Percentiles rank a stretch among this genome's conserved stretches.
Conservation (phyloP, 202 grass and related monocot species). For the Carex arenaria region DNA sequence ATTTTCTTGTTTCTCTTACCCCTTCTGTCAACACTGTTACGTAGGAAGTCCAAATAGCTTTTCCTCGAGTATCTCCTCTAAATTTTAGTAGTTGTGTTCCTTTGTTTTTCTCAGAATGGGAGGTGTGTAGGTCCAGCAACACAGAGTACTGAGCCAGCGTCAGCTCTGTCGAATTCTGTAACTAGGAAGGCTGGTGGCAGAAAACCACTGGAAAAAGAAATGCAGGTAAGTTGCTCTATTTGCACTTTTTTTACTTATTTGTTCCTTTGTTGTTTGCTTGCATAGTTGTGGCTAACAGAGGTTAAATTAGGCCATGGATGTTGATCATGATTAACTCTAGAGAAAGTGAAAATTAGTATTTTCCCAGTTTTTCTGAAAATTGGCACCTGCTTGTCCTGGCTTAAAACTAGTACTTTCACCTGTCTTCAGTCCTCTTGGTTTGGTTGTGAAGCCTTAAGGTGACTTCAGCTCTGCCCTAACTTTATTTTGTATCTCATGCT, state of each 20-base stretch:
- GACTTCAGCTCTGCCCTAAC: background rate
- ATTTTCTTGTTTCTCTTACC: background rate
- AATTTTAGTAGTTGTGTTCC: background rate
- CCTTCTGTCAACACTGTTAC: background rate
- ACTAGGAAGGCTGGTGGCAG: slow-evolving; percentile 90
- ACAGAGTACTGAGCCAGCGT: slow-evolving; percentile 45
- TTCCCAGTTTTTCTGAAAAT: background rate
- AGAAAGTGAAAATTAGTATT: background rate
- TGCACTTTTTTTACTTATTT: background rate
- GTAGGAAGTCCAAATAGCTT: background rate
- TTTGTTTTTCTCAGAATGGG: slow-evolving; percentile 58
- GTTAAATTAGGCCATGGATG: background rate
- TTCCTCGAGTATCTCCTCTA: background rate
- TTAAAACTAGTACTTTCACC: background rate
- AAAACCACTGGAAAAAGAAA: slow-evolving; percentile 64
- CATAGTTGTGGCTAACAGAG: background rate
- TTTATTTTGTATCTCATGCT: background rate
- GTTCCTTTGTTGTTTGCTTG: background rate
- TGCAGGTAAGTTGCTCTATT: slow-evolving; percentile 47
- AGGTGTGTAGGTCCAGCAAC: slow-evolving; percentile 61
- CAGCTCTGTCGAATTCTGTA: slow-evolving; percentile 56
- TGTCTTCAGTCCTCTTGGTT: background rate
- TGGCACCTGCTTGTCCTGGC: background rate
- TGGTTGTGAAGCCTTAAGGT: background rate
- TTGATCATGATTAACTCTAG: slow-evolving; percentile 4